Conservation (phyloP, 441 rosid species). For the Flueggea neowawraea region DNA sequence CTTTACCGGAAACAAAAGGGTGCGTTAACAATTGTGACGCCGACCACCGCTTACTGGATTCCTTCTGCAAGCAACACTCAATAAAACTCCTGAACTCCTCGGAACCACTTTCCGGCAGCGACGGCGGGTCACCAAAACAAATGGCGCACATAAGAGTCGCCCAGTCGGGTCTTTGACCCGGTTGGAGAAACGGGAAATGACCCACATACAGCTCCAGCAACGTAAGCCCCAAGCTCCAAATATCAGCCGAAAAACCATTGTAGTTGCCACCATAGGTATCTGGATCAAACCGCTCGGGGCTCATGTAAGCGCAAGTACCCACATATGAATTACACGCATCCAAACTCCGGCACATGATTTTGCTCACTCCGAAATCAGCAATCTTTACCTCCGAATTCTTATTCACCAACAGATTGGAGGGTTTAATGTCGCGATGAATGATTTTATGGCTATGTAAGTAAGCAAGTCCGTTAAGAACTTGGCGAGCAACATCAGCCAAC, state of each 20-base stretch:
- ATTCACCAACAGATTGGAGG: constrained; percentile 75
- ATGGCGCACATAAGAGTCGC: constrained; percentile 93
- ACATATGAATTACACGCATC: constrained; percentile 87
- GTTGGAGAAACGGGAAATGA: constrained; percentile 62
- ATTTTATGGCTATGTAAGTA: constrained; percentile 73
- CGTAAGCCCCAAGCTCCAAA: constrained; percentile 90
- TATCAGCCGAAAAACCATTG: constrained; percentile 77
- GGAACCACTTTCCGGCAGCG: constrained; percentile 53
- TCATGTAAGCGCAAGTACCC: constrained; percentile 96
- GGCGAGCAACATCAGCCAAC: constrained; percentile 51
- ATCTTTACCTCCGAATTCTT: constrained; percentile 63
- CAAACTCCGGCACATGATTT: constrained; percentile 58
- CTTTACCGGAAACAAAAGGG: constrained; percentile 40
- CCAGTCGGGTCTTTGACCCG: constrained; percentile 92
- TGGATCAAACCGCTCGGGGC: constrained; percentile 88
- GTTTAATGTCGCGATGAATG: constrained; percentile 85
- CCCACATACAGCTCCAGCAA: constrained; percentile 77
- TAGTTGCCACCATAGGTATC: constrained; percentile 64
- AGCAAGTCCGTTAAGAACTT: constrained; percentile 60
- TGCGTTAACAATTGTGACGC: constrained; percentile 63
- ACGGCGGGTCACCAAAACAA: constrained; percentile 87
- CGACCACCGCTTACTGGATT: constrained; percentile 66
- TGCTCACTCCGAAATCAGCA: constrained; percentile 91
- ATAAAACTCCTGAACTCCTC: constrained; percentile 67
- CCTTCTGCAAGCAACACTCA: constrained; percentile 79